A percentile compares a stretch with the other conserved stretches of the same genome.
Evolutionary conservation across 108 stramenopile genomes (phyloP).

Genomic region (Discostella pseudostelligera): DNA sequence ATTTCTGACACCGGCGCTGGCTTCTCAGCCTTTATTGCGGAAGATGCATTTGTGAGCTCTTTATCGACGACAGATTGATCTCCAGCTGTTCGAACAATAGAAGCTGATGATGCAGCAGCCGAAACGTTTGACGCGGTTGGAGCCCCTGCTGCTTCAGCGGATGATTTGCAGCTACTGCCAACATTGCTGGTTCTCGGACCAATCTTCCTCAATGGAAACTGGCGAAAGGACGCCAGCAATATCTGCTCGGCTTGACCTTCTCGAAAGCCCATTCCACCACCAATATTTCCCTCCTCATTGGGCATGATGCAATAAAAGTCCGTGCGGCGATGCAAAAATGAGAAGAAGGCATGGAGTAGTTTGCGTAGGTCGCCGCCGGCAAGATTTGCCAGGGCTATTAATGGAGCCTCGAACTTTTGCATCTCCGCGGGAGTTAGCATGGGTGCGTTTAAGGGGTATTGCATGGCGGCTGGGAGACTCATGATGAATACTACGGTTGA

Average conservation of each 20-base stretch:
- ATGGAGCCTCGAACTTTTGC: constrained; percentile 59
- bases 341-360: constrained; percentile 75
- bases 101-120: constrained; percentile 1
- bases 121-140: constrained; percentile 10
- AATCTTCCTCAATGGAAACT: constrained; percentile 77
- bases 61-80: neutral
- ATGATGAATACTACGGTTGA: neutral
- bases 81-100: neutral
- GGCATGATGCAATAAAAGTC: constrained; percentile 78
- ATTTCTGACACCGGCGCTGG: neutral
- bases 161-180: too few relatives aligned
- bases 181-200: constrained; percentile 12
- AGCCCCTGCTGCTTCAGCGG: neutral
- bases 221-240: constrained; percentile 77
- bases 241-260: constrained; percentile 87
- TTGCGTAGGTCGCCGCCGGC: constrained; percentile 72
- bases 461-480: constrained; percentile 17
- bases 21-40: neutral
- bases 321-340: constrained; percentile 81
- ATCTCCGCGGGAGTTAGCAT: constrained; percentile 40
- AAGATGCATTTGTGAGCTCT: neutral
- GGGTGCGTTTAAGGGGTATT: constrained; percentile 8
- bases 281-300: constrained; percentile 1
- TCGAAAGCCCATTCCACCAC: constrained; percentile 64
- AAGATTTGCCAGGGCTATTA: constrained; percentile 71